Evolutionary conservation across 371 early-diverging fungal species (phyloP).

Genomic region (Apophysomyces ossiformis): DNA sequence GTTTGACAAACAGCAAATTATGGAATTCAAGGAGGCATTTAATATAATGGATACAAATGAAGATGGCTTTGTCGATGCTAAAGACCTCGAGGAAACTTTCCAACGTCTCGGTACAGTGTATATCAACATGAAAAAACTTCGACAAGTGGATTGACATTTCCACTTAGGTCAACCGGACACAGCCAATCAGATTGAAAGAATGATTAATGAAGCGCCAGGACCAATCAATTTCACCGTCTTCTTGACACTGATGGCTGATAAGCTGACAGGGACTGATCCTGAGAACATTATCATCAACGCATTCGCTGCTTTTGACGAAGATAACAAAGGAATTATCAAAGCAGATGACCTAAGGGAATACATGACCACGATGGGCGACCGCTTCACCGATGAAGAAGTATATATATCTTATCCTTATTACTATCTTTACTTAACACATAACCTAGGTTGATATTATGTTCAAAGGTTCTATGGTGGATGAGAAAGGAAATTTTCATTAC

Average conservation of each 20-base stretch:
- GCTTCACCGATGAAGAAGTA: slow-evolving; percentile 91
- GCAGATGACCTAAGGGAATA: slow-evolving; percentile 81
- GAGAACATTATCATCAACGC: slow-evolving; percentile 87
- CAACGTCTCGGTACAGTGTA: slow-evolving; percentile 42
- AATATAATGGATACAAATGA: slow-evolving; percentile 91
- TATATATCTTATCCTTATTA: slow-evolving; percentile 3
- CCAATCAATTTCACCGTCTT: slow-evolving; percentile 94
- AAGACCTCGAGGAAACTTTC: slow-evolving; percentile 89
- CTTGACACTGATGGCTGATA: slow-evolving; percentile 94
- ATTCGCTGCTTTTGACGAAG: slow-evolving; percentile 89
- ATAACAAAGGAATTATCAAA: slow-evolving; percentile 79
- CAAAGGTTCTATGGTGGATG: slow-evolving; percentile 86
- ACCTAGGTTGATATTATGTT: slow-evolving; percentile 91
- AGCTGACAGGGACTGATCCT: slow-evolving; percentile 86
- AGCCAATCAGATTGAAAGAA: slow-evolving; percentile 85
- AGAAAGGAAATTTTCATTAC: slow-evolving; percentile 86
- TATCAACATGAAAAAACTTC: neutral
- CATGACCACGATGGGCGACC: slow-evolving; percentile 90
- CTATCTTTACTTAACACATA: neutral
- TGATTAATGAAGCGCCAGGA: slow-evolving; percentile 89
- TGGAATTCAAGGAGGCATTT: slow-evolving; percentile 95
- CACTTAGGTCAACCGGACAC: slow-evolving; percentile 78
- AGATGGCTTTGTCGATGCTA: slow-evolving; percentile 85
- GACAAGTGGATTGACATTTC: neutral
- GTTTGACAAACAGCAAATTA: slow-evolving; percentile 97